Evolutionary conservation across 2,329 filamentous ascomycete genomes (phyloP).

Genomic region (Colletotrichum camelliae): DNA sequence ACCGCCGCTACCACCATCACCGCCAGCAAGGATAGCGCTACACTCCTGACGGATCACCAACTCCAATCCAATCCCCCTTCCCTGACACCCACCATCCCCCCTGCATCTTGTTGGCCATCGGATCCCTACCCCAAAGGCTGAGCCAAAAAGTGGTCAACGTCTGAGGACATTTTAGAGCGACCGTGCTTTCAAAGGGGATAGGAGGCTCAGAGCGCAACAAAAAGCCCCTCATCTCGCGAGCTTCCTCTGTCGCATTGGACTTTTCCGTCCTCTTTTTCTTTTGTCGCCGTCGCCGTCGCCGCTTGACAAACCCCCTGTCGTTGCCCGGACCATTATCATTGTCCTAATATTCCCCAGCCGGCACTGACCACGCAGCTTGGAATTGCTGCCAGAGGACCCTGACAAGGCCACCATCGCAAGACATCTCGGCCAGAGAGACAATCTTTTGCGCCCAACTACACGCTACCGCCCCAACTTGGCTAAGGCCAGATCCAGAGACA

Average conservation of each 20-base stretch:
- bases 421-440: not conserved
- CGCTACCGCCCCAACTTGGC: not conserved
- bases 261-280: not conserved
- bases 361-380: slow-evolving; percentile 1
- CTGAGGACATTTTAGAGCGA: slow-evolving; percentile 10
- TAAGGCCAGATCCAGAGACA: not conserved
- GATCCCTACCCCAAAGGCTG: slow-evolving; percentile 19
- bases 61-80: slow-evolving; percentile 11
- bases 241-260: not conserved
- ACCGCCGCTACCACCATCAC: not conserved
- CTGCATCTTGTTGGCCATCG: slow-evolving; percentile 13
- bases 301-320: not conserved
- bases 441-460: not conserved
- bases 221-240: slow-evolving; percentile 16
- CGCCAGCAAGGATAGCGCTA: slow-evolving; percentile 1
- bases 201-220: slow-evolving; percentile 19
- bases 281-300: not conserved
- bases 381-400: slow-evolving; percentile 2
- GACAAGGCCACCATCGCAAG: not conserved
- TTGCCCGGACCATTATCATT: not conserved
- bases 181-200: slow-evolving; percentile 15
- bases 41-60: slow-evolving; percentile 15
- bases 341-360: not conserved
- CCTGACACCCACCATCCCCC: not conserved
- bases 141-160: slow-evolving; percentile 18